Conservation (phyloP, 2,329 filamentous ascomycete species). For the Metarhizium brunneum region DNA sequence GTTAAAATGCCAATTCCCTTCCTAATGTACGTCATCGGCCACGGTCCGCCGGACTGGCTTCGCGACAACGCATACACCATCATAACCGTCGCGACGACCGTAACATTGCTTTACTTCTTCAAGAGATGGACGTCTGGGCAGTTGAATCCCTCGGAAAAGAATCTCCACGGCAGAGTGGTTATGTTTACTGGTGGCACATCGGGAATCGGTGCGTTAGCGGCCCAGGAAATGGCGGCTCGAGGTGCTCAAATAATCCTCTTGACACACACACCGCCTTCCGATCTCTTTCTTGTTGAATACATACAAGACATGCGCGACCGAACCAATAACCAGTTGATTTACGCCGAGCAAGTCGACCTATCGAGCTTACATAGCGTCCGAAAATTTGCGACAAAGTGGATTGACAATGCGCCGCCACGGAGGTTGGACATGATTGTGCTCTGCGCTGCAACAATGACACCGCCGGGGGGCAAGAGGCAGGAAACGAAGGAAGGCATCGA, state of each 20-base stretch:
- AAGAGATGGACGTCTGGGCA: conserved; percentile 76
- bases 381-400: conserved; percentile 92
- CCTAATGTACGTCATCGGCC: conserved; percentile 32
- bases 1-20: conserved; percentile 43
- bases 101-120: conserved; percentile 32
- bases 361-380: conserved; percentile 83
- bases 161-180: conserved; percentile 89
- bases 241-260: conserved; percentile 89
- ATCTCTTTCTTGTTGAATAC: conserved; percentile 86
- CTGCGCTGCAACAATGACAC: conserved; percentile 70
- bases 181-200: conserved; percentile 93
- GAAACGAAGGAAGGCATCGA: conserved; percentile 75
- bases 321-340: conserved; percentile 80
- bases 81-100: conserved; percentile 25
- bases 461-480: conserved; percentile 49
- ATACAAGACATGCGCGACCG: conserved; percentile 75
- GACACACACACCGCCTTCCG: conserved; percentile 69
- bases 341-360: conserved; percentile 90
- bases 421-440: conserved; percentile 86
- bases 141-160: conserved; percentile 63
- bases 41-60: conserved; percentile 42
- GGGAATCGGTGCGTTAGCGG: conserved; percentile 75
- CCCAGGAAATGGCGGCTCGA: conserved; percentile 63
- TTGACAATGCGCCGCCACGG: conserved; percentile 85
- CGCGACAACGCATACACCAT: conserved; percentile 34